Base-by-base conservation (phyloP, 192 early-diverging fungal genomes). In the Geranomyces variabilis region DNA sequence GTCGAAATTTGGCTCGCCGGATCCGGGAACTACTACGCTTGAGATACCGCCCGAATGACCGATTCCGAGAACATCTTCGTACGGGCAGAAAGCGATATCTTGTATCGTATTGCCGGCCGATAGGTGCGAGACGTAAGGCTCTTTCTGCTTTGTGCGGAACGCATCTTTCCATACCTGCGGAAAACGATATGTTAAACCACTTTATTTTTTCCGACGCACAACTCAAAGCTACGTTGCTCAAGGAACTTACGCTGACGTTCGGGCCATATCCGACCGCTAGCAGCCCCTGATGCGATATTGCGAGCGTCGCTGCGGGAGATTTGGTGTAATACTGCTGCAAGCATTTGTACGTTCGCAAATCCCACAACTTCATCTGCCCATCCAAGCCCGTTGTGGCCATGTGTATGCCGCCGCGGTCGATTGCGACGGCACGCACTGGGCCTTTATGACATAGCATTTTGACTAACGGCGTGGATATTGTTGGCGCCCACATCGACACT, bases 1-100 rank as follows among this genome's bases (percentile, higher is more conserved):
- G 80, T 98, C 96, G 83, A 92, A 94, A 90, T 98, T 98, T 74
- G 96, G 92, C 75, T 98, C 96, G 61, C 96, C 96, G n/a, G 94
- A 81, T 14, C 93, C 88, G 0, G 96, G 96, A 7, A 98, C 84
- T 13, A 96, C 83, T 24, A 98, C 75, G 65, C 87, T 90, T 14
- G 85, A 85, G 7, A 98, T 79, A 15, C 96, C 96, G 17, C 80
- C 66, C 19, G 78, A 72, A 81, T 97, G 94, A 21, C 93, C 93
- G 55, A 92, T 76, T 19, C 91, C 94, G 17, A 98, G 88, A 8
- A 94, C 90, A 88, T 98, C 96, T 74, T 98, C 96, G 87, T 87
- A 98, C n/a, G 96, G 96, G 63, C 90, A 92, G 80, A 98, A 97
- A 8, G 73, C 44, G 14, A 94, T 36, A 55, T 84, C 77, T 14